Evolutionary conservation across 306 rosid species (phyloP), one percentile per base, ranked within the genome.

Genomic region (Vicia faba): DNA sequence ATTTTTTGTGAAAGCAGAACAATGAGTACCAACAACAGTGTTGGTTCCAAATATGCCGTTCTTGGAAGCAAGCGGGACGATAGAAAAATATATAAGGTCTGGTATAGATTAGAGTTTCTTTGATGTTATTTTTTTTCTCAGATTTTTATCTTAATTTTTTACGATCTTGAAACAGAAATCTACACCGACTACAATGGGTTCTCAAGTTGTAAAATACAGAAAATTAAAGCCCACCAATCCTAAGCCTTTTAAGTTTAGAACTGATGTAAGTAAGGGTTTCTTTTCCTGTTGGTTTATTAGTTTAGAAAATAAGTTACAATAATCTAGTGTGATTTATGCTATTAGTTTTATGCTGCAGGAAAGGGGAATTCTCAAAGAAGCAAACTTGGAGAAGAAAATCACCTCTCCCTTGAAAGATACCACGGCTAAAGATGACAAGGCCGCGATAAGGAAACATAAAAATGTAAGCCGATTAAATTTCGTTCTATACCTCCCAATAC

Each of bases 201-300:
- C 81, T 81, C 88, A 83, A 71, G 90, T 78, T 75, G 71, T 83
- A 18, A 90, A 93, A 80, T 67, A 85, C 68, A 83, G 73, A 80
- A 88, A 83, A 78, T 84, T 87, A 72, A 90, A 81, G 89, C 75
- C 92, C 15, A 90, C 99, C 63, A 80, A 90, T 74, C 99, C 99
- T 33, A 93, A 86, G 80, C 97, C 99, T 45, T 90, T 93, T 78
- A 88, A 88, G 86, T 80, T 93, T 72, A 83, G 96, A 93, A 93
- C 99, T 59, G 87, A 90, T 85, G 99, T 93, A 75, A 75, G 89
- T 72, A 69, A 57, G 43, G 48, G 31, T 45, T 46, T 62, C n/a
- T 74, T 49, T 76, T 62, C 63, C 43, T 46, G 63, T 55, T 61
- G 61, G 43, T 59, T 62, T 68, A 50, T 25, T 25, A 56, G 13